These are phyloP conservation scores for Dioscorea alata DNA, from an alignment of 106 monocot genomes.

Conservation along the genomic window DNA sequence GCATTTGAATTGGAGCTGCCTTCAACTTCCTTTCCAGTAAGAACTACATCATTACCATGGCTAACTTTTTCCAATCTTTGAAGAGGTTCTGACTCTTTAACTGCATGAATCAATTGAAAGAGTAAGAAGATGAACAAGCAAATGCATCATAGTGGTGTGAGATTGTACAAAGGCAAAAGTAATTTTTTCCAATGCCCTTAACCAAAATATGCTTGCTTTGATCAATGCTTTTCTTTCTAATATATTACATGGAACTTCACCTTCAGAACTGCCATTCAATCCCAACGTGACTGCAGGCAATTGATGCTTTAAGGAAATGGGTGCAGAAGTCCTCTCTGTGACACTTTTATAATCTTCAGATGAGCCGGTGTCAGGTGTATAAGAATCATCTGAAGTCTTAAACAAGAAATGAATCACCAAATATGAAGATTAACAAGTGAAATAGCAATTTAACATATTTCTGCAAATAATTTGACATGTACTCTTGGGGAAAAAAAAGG, in stretches of 20 bases:
- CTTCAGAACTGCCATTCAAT: constrained; percentile 12
- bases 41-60: neutral
- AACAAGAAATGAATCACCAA: constrained; percentile 16
- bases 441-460: no score
- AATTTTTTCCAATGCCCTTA: no score
- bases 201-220: no score
- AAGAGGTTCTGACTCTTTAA: constrained; percentile 2
- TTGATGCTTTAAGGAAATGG: constrained; percentile 8
- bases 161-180: no score
- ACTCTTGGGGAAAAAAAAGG: neutral
- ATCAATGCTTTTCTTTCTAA: neutral
- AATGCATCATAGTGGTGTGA: no score
- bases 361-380: constrained; percentile 14
- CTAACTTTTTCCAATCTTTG: constrained; percentile 2
- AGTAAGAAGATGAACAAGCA: no score
- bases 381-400: constrained; percentile 70
- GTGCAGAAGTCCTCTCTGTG: constrained; percentile 2
- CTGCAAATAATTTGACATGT: neutral
- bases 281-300: constrained; percentile 10
- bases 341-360: constrained; percentile 14
- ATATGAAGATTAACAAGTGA: neutral
- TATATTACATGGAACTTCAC: constrained; percentile 4
- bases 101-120: constrained; percentile 4
- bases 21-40: neutral
- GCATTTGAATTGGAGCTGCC: neutral